These are phyloP conservation scores for Rickenella mellea DNA, from an alignment of 768 basidiomycete genomes.

Conservation along the genomic window DNA sequence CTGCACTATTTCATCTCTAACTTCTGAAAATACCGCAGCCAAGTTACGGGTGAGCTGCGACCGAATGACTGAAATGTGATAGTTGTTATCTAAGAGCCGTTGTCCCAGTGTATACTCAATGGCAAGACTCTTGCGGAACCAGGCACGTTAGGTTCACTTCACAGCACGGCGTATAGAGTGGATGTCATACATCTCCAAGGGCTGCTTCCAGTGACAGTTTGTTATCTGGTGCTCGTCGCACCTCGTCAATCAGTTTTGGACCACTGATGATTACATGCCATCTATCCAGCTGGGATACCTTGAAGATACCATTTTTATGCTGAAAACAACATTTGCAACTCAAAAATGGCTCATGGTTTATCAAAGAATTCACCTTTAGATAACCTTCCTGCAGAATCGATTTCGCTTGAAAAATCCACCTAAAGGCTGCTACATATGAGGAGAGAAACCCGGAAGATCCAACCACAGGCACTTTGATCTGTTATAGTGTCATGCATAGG, in stretches of 20 bases:
- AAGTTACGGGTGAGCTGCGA: constrained; percentile 28
- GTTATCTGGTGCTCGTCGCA: constrained; percentile 33
- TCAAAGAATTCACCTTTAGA: no score
- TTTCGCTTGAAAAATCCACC: constrained; percentile 21
- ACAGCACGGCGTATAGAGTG: no score
- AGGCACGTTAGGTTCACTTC: no score
- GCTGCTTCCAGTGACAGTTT: constrained; percentile 24
- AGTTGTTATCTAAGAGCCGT: constrained; percentile 23
- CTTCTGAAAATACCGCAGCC: constrained; percentile 23
- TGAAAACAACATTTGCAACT: no score
- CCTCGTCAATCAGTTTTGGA: constrained; percentile 33
- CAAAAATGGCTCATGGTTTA: no score
- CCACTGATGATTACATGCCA: constrained; percentile 32
- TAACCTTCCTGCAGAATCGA: constrained; percentile 26
- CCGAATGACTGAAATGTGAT: constrained; percentile 21
- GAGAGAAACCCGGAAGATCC: constrained; percentile 24
- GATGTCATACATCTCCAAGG: constrained; percentile 25
- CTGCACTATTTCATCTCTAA: constrained; percentile 33
- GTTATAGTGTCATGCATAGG: background rate
- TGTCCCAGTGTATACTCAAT: constrained; percentile 26
- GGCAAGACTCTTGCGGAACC: constrained; percentile 25
- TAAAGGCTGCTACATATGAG: constrained; percentile 22
- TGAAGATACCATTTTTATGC: constrained; percentile 26
- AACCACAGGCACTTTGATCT: constrained; percentile 19
- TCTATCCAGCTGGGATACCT: constrained; percentile 29